Base-by-base conservation (phyloP, 805 yeast genomes). In the Candida palmyrensis region DNA sequence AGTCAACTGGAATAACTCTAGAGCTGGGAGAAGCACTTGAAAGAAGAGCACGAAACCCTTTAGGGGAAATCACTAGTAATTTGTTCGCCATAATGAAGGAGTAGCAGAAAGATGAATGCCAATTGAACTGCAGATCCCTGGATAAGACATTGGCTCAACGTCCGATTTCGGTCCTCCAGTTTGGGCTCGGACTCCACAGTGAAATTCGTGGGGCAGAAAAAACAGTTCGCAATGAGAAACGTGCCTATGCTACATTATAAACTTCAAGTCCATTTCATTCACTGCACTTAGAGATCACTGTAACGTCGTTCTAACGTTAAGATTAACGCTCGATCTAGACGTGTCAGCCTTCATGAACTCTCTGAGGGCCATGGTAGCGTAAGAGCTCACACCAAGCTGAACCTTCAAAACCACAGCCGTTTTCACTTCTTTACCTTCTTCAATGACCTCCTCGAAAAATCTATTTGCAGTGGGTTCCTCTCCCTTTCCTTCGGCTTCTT, bases 331-430 rank as follows among this genome's bases (percentile, higher is more conserved):
- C 26, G 54, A 46, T 30, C 65, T 45, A 18, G 79, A 68, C 3
- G 89, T 81, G 43, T 82, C 90, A 20, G 76, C 72, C 53, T 79
- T 82, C 84, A 89, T 78, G 32, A 86, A 75, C 55, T 92, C 97
- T 52, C 98, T 75, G 32, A 92, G 60, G 1, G 96, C 95, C 98
- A 92, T 94, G 0, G 99, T 92, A 2, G 99, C 99, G 56, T 92
- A 92, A 5, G 94, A 80, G 22, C 96, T 82, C 3, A 84, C 79
- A 4, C 88, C 90, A 38, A 92, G 66, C 49, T 78, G 82, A 70
- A 92, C 68, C 44, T 73, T 79, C 38, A 94, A 55, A 4, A 92
- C 69, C 10, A 89, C 76, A 0, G 96, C 97, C 0, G 68, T 63
- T 37, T 73, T 76, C 12, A 40, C 43, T 7, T 43, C 45, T 2